These are phyloP conservation scores for Aphanomyces euteiches DNA, from an alignment of 352 stramenopile species.

Conservation along the genomic window DNA sequence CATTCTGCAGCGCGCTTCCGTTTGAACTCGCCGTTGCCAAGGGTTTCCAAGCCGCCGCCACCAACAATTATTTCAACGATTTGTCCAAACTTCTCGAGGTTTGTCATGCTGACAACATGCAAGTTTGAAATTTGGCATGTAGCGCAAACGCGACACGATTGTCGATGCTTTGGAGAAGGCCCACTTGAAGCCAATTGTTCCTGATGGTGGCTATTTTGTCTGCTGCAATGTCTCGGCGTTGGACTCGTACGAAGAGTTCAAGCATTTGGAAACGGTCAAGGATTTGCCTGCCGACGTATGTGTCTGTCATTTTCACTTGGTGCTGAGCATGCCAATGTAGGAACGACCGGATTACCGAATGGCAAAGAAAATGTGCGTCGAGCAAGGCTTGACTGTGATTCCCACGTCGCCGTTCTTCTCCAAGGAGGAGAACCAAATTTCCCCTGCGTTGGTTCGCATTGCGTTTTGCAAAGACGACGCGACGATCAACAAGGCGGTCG, in stretches of 20 bases:
- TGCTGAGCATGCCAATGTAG: constrained; percentile 32
- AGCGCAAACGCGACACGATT: constrained; percentile 85
- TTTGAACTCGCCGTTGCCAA: constrained; percentile 91
- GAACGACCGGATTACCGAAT: constrained; percentile 85
- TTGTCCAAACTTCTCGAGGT: constrained; percentile 59
- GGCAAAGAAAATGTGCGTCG: constrained; percentile 86
- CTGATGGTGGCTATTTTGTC: constrained; percentile 95
- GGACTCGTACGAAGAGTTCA: constrained; percentile 70
- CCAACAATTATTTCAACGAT: constrained; percentile 82
- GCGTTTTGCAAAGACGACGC: constrained; percentile 97
- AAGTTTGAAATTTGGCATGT: constrained; percentile 15
- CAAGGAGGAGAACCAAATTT: constrained; percentile 69
- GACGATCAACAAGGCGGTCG: constrained; percentile 84
- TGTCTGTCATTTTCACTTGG: constrained; percentile 3
- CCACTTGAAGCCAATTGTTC: constrained; percentile 88
- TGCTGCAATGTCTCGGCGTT: constrained; percentile 75
- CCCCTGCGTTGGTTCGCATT: constrained; percentile 81
- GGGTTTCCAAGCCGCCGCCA: constrained; percentile 82
- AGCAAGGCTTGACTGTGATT: constrained; percentile 90
- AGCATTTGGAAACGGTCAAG: constrained; percentile 45
- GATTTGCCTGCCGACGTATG: constrained; percentile 57
- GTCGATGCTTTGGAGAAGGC: constrained; percentile 69
- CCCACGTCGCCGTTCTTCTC: constrained; percentile 93
- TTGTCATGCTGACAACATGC: constrained; percentile 1
- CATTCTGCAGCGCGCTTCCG: constrained; percentile 94